Evolutionary conservation across 2,329 filamentous ascomycete genomes (phyloP).

Genomic region (Hymenoscyphus albidus): DNA sequence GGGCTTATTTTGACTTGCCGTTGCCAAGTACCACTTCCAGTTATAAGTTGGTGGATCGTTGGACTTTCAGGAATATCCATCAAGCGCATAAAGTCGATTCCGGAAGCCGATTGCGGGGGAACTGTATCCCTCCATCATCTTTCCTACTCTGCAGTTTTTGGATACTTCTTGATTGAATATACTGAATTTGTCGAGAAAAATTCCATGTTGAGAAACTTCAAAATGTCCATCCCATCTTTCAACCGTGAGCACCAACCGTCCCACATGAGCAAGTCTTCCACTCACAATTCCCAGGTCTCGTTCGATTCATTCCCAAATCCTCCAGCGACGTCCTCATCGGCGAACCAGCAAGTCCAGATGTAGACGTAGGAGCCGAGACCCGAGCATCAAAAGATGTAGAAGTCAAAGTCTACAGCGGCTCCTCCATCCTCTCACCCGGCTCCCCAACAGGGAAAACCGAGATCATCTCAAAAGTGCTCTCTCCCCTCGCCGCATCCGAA

Average conservation of each 20-base stretch:
- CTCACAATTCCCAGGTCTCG: constrained; percentile 45
- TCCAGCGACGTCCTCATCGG: constrained; percentile 51
- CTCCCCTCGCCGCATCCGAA: constrained; percentile 42
- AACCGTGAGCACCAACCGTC: constrained; percentile 19
- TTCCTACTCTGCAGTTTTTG: background rate
- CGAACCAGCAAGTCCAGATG: constrained; percentile 47
- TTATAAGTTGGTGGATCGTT: background rate
- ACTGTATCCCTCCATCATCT: background rate
- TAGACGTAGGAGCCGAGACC: constrained; percentile 56
- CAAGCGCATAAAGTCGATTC: background rate
- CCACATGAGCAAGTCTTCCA: background rate
- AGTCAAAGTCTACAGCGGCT: constrained; percentile 54
- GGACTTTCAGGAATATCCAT: background rate
- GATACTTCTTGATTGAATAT: no score
- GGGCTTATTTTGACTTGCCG: constrained; percentile 9
- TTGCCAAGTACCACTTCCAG: constrained; percentile 7
- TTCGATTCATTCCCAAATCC: constrained; percentile 54
- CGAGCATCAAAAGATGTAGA: constrained; percentile 53
- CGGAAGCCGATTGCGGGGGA: background rate
- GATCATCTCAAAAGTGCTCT: constrained; percentile 40
- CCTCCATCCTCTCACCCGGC: constrained; percentile 54
- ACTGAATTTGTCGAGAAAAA: no score
- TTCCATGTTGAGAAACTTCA: background rate
- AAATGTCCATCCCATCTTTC: constrained; percentile 24
- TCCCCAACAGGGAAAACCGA: constrained; percentile 45